These are phyloP conservation scores for Cordyceps tenuipes DNA, from an alignment of 2,329 filamentous ascomycete genomes.

Conservation along the genomic window DNA sequence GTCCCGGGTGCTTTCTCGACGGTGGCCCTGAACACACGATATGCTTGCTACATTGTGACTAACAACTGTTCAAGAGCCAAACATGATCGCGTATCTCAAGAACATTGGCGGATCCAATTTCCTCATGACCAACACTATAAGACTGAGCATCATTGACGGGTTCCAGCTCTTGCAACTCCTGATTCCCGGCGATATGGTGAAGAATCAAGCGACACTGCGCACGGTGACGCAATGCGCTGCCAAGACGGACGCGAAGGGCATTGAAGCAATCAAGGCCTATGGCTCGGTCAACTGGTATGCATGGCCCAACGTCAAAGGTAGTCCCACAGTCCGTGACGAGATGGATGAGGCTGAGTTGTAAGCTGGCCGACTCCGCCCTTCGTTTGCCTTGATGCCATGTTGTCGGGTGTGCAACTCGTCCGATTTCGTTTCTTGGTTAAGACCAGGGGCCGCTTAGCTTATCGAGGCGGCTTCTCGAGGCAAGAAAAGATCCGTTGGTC, in stretches of 20 bases:
- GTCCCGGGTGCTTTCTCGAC: not conserved
- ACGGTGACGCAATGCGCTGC: not conserved
- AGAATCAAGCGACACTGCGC: not conserved
- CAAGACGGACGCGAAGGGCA: not conserved
- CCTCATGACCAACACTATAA: not conserved
- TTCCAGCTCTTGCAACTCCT: not conserved
- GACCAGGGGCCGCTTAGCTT: too few species aligned
- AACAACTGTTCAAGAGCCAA: not conserved
- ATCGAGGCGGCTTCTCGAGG: too few species aligned
- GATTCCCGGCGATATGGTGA: not conserved
- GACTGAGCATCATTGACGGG: not conserved
- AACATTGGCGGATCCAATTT: not conserved
- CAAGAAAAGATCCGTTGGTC: too few species aligned
- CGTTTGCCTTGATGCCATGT: too few species aligned
- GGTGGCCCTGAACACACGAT: not conserved
- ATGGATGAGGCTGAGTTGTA: not conserved
- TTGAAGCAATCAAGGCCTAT: not conserved
- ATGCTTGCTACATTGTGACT: too few species aligned
- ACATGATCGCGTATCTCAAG: not conserved
- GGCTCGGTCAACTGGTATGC: not conserved
- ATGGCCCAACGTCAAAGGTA: not conserved
- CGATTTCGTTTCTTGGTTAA: too few species aligned
- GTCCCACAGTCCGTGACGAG: not conserved
- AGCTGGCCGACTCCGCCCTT: too few species aligned
- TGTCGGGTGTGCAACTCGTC: too few species aligned